Conservation (phyloP, 2,329 filamentous ascomycete genomes). For the Hypoxylon sp. region DNA sequence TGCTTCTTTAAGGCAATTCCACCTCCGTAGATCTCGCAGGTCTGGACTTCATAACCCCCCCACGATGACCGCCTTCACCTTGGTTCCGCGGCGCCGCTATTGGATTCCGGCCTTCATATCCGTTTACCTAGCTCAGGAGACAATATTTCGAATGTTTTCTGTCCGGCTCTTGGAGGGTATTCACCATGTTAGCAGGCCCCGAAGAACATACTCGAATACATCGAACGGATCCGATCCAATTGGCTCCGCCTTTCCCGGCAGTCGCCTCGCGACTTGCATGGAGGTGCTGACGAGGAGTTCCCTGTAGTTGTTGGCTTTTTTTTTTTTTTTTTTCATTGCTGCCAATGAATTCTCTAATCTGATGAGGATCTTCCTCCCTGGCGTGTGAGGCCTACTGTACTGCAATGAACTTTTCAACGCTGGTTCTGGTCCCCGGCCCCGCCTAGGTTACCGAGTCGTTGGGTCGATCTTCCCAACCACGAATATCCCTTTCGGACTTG, state of each 20-base stretch:
- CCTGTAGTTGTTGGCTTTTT: constrained; percentile 25
- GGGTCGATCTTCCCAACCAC: constrained; percentile 32
- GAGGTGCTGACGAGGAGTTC: constrained; percentile 22
- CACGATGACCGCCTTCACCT: constrained; percentile 5
- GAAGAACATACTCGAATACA: neutral
- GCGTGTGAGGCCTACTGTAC: too few species aligned
- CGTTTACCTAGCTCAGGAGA: too few species aligned
- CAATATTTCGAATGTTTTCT: too few species aligned
- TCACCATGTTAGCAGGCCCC: constrained; percentile 10
- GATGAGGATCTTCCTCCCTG: constrained; percentile 23
- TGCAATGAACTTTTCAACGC: too few species aligned
- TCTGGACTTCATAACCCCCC: constrained; percentile 29
- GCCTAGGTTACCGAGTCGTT: constrained; percentile 27
- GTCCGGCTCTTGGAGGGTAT: too few species aligned
- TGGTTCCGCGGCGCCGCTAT: neutral
- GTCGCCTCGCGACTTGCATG: constrained; percentile 25
- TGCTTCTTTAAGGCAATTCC: constrained; percentile 12
- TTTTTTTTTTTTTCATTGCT: constrained; percentile 21
- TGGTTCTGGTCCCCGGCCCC: constrained; percentile 25
- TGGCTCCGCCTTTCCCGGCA: constrained; percentile 11
- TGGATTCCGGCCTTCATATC: too few species aligned
- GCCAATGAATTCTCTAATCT: constrained; percentile 13
- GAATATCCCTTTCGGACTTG: constrained; percentile 33
- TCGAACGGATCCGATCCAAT: constrained; percentile 22
- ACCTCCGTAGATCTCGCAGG: neutral